These are phyloP conservation scores for Chlorella sp. DNA, from an alignment of 139 green algal species.

Conservation along the genomic window DNA sequence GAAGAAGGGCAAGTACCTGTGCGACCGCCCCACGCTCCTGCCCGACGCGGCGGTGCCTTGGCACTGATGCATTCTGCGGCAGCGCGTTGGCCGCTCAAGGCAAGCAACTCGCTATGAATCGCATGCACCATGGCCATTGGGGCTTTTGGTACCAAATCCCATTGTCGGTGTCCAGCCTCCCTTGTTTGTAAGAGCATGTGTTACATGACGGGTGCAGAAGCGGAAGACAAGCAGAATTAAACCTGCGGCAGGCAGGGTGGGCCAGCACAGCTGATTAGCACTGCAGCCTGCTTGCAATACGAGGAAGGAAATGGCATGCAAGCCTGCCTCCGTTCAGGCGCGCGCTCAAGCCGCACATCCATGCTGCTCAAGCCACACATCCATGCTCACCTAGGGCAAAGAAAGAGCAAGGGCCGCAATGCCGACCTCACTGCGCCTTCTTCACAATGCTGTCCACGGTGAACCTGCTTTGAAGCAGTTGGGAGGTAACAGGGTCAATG, in stretches of 20 bases:
- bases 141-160: too few species aligned
- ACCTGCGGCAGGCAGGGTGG: background rate
- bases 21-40: slow-evolving; percentile 77
- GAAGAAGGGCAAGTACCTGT: slow-evolving; percentile 66
- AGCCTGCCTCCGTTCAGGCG: background rate
- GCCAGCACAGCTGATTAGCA: background rate
- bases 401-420: background rate
- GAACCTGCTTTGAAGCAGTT: slow-evolving; percentile 13
- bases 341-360: too few species aligned
- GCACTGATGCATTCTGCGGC: slow-evolving; percentile 34
- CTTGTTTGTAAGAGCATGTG: too few species aligned
- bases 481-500: too few species aligned
- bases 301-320: background rate
- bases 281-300: too few species aligned
- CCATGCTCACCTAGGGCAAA: slow-evolving; percentile 3
- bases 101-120: too few species aligned
- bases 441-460: slow-evolving; percentile 10
- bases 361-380: background rate
- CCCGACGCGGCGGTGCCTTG: slow-evolving; percentile 67
- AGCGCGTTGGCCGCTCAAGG: too few species aligned
- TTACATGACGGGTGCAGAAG: too few species aligned
- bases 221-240: background rate
- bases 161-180: too few species aligned
- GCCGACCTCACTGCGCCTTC: slow-evolving; percentile 18
- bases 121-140: too few species aligned